A percentile compares a stretch with the other conserved stretches of the same genome.
Conservation (phyloP, 139 green algal genomes). For the Auxenochlorella pyrenoidosa region DNA sequence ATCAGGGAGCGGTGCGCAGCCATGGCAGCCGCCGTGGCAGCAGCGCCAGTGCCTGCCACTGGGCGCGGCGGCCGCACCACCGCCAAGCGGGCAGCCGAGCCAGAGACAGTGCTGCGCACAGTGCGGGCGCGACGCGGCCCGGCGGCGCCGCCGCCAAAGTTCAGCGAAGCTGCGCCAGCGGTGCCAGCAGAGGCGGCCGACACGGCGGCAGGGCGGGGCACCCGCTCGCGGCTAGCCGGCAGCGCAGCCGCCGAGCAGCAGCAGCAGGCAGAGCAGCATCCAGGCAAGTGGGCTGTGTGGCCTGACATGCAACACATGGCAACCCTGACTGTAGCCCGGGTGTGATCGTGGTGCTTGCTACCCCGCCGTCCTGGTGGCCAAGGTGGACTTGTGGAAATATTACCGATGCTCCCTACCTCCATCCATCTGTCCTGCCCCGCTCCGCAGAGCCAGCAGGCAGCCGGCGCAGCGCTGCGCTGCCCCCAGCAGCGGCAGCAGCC, state of each 20-base stretch:
- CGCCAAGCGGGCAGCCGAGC: constrained; percentile 32
- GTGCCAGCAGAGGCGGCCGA: neutral
- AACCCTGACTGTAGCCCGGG: no score
- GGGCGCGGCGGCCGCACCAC: neutral
- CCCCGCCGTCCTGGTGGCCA: no score
- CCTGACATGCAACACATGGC: no score
- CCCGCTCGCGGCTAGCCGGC: neutral
- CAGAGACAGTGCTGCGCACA: constrained; percentile 37
- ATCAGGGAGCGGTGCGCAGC: constrained; percentile 39
- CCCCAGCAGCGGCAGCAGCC: neutral
- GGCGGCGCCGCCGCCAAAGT: constrained; percentile 15
- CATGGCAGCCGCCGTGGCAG: constrained; percentile 13
- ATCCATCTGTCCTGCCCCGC: neutral
- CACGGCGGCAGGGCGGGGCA: neutral
- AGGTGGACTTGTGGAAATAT: no score
- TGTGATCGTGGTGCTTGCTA: no score
- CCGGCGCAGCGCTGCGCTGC: neutral
- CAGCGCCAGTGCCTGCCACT: neutral
- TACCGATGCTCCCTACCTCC: no score
- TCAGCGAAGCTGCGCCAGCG: neutral
- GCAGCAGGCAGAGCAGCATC: constrained; percentile 22
- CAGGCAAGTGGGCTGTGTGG: neutral
- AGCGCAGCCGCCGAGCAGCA: neutral
- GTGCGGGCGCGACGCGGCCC: constrained; percentile 5
- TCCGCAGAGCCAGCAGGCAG: constrained; percentile 9